Evolutionary conservation across 177 flowering plant genomes (phyloP).

Genomic region (Vitis hybrid): DNA sequence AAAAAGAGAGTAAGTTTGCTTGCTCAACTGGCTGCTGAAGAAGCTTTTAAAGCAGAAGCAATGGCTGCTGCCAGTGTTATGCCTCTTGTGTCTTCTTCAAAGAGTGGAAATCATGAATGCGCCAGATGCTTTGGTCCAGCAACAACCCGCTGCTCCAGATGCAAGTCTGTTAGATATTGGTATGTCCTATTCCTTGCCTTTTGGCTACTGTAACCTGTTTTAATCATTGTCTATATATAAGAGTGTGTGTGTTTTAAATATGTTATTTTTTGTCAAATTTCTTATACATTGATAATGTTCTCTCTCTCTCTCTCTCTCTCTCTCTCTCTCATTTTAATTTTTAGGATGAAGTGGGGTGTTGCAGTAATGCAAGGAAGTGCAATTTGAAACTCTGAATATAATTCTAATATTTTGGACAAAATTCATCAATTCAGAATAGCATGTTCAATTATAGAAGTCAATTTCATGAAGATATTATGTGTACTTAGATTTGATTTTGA

Average conservation of each 20-base stretch:
- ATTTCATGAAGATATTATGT: neutral
- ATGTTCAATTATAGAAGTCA: neutral
- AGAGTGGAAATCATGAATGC: conserved; percentile 47
- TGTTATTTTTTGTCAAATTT: too few species aligned
- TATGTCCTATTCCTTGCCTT: conserved; percentile 20
- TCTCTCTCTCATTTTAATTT: too few species aligned
- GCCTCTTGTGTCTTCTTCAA: conserved; percentile 39
- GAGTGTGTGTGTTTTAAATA: too few species aligned
- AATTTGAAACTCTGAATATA: neutral
- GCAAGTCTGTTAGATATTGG: conserved; percentile 92
- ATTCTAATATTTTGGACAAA: neutral
- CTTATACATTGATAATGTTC: too few species aligned
- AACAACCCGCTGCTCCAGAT: conserved; percentile 82
- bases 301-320: too few species aligned
- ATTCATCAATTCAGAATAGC: neutral
- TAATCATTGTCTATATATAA: too few species aligned
- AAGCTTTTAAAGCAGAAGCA: conserved; percentile 49
- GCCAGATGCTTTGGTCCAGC: conserved; percentile 77
- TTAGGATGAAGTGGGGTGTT: neutral
- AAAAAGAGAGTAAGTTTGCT: conserved; percentile 65
- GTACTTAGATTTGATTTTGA: neutral
- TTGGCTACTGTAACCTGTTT: neutral
- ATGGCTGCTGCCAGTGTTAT: conserved; percentile 43
- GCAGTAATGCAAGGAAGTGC: neutral
- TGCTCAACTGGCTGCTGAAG: conserved; percentile 69